These are phyloP conservation scores for Speleostelium caveatum DNA, from an alignment of 78 protist genomes.

Conservation along the genomic window DNA sequence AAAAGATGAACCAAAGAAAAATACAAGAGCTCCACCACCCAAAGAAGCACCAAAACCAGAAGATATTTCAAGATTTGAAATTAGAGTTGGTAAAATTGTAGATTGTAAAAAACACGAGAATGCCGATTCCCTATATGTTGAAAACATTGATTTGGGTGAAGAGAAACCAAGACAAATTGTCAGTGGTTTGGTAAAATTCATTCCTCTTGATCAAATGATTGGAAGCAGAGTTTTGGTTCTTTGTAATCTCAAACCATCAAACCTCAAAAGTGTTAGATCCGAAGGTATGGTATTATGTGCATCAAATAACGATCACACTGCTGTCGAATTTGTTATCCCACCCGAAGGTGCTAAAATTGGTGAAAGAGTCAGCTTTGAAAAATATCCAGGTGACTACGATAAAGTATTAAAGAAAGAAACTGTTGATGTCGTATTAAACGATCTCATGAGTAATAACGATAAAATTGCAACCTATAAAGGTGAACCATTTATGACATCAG, in stretches of 20 bases:
- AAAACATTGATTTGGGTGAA: conserved; percentile 92
- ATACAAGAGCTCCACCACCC: background rate
- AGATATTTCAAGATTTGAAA: conserved; percentile 85
- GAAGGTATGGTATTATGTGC: conserved; percentile 93
- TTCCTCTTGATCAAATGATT: conserved; percentile 76
- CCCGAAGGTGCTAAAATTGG: conserved; percentile 76
- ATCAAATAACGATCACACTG: conserved; percentile 55
- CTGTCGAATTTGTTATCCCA: conserved; percentile 68
- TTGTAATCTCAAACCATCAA: conserved; percentile 87
- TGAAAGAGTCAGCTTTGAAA: conserved; percentile 67
- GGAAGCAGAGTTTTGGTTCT: conserved; percentile 81
- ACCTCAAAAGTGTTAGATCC: conserved; percentile 82
- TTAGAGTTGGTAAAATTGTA: conserved; percentile 90
- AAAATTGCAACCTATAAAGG: conserved; percentile 80
- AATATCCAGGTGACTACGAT: conserved; percentile 84
- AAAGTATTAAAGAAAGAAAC: conserved; percentile 63
- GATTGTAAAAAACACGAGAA: conserved; percentile 81
- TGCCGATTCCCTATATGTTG: conserved; percentile 90
- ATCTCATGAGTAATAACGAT: conserved; percentile 47
- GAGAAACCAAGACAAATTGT: conserved; percentile 83
- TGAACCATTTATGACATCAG: conserved; percentile 47
- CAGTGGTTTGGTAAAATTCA: conserved; percentile 84
- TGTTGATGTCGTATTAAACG: conserved; percentile 19
- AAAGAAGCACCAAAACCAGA: conserved; percentile 62
- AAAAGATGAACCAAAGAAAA: conserved; percentile 1